phyloP scores from a whole-genome alignment of 208 protist genomes.

The Crithidia expoeki region DNA sequence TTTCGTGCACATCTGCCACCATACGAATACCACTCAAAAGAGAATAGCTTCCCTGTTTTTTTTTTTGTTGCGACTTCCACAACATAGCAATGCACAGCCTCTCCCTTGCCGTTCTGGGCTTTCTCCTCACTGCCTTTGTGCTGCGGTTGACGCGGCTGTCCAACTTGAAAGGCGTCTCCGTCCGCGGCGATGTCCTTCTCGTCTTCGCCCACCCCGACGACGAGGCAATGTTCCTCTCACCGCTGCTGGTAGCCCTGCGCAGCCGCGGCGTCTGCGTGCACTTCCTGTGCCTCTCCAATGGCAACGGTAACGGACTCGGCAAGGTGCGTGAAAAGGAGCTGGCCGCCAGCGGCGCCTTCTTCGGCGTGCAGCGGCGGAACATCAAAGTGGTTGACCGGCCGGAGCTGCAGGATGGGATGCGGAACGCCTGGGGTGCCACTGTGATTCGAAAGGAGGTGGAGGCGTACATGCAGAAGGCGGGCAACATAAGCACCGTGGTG shows the following conservation, averaged over 20 bases:
- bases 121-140: slow-evolving; percentile 35
- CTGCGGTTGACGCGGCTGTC: slow-evolving; percentile 55
- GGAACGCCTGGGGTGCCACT: slow-evolving; percentile 58
- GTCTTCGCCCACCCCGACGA: slow-evolving; percentile 94
- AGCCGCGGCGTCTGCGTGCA: slow-evolving; percentile 49
- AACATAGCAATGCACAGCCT: not conserved
- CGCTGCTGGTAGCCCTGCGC: slow-evolving; percentile 62
- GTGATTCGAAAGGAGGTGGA: slow-evolving; percentile 63
- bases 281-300: slow-evolving; percentile 95
- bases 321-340: slow-evolving; percentile 87
- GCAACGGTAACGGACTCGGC: slow-evolving; percentile 85
- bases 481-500: slow-evolving; percentile 84
- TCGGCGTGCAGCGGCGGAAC: slow-evolving; percentile 61
- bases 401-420: slow-evolving; percentile 90
- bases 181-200: slow-evolving; percentile 85
- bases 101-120: slow-evolving; percentile 1
- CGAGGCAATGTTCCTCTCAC: slow-evolving; percentile 93
- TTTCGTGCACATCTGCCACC: too few relatives aligned
- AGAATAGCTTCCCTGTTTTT: too few relatives aligned
- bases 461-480: slow-evolving; percentile 60
- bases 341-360: slow-evolving; percentile 72
- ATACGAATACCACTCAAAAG: too few relatives aligned
- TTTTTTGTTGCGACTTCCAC: too few relatives aligned
- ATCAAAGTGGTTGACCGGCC: slow-evolving; percentile 74
- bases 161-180: slow-evolving; percentile 15